These are phyloP conservation scores for Oryza meyeriana DNA, from an alignment of 176 grass and related monocot genomes.

Conservation along the genomic window DNA sequence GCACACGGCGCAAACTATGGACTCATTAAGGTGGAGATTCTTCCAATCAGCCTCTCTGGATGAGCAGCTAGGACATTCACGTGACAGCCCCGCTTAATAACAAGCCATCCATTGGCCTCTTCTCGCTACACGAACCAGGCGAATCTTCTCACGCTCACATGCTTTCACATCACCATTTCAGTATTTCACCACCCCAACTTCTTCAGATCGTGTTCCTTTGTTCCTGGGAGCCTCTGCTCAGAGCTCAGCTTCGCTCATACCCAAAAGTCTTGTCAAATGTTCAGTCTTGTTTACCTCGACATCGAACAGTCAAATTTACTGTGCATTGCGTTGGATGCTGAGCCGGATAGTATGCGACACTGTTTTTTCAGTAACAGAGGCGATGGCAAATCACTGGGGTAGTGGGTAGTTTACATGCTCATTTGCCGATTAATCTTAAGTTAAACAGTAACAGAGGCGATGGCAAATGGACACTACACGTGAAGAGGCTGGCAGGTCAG, in stretches of 20 bases:
- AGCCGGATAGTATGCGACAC: not conserved
- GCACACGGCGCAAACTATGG: not conserved
- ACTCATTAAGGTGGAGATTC: not conserved
- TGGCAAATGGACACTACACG: slow-evolving; percentile 35
- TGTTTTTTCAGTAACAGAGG: not conserved
- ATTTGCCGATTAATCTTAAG: not conserved
- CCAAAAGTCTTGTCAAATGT: not conserved
- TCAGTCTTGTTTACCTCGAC: not conserved
- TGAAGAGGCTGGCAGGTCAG: slow-evolving; percentile 26
- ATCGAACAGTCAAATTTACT: not conserved
- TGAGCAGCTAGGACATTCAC: not conserved
- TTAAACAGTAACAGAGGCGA: not conserved
- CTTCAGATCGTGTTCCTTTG: not conserved
- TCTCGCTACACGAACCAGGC: not conserved
- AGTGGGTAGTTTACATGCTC: not conserved
- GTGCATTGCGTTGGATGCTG: not conserved
- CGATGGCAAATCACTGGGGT: not conserved
- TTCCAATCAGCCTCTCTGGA: not conserved
- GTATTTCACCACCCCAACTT: not conserved
- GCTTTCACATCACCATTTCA: not conserved
- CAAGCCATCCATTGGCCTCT: slow-evolving; percentile 24
- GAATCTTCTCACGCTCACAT: slow-evolving; percentile 26
- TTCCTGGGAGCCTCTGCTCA: not conserved
- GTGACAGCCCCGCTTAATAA: slow-evolving; percentile 20
- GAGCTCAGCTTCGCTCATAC: not conserved